Evolutionary conservation across 352 stramenopile genomes (phyloP), one percentile per base, ranked within the genome.

Genomic region (Globisporangium paroecandrum): DNA sequence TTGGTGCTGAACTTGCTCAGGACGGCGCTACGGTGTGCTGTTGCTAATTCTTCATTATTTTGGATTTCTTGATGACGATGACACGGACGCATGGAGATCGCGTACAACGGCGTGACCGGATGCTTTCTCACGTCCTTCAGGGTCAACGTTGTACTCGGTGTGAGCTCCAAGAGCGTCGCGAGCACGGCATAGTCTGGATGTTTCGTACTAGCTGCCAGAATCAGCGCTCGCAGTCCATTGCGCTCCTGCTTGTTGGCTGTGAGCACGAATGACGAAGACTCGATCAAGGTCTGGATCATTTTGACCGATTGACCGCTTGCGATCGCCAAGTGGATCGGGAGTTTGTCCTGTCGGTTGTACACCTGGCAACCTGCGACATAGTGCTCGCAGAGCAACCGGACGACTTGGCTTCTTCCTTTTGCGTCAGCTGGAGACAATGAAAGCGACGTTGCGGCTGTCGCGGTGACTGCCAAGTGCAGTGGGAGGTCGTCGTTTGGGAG

Each of bases 241-340:
- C 63, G 72, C 66, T 90, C 82, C 54, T 78, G 58, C 0, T 54
- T 46, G 20, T 85, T 68, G 2, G 54, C 64, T 7, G 69, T 53
- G 34, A 87, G 62, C 25, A 73, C 69, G 24, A 79, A 72, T 5
- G 76, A 58, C 8, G 75, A 82, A 22, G 71, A 57, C 9, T 69
- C 54, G n/a, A 89, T 65, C 36, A 90, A 62, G 9, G 76, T 36
- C 5, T 61, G 54, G 2, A 72, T 63, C 9, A 73, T 71, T 1
- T 71, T 69, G 46, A 77, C 69, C 4, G 53, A 74, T 20, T 69
- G 55, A 12, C 74, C 70, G 12, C 76, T 72, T 0, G 69, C 43
- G 12, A 89, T 68, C 7, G 77, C 78, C 25, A 83, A 18, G 57
- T 93, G 85, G 12, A 93, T 32, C 18, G 82, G 81, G 22, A 90